Percentiles rank a stretch among this genome's conserved stretches.
These are phyloP conservation scores for Termitomyces sp. DNA, from an alignment of 768 basidiomycete genomes.

Conservation along the genomic window DNA sequence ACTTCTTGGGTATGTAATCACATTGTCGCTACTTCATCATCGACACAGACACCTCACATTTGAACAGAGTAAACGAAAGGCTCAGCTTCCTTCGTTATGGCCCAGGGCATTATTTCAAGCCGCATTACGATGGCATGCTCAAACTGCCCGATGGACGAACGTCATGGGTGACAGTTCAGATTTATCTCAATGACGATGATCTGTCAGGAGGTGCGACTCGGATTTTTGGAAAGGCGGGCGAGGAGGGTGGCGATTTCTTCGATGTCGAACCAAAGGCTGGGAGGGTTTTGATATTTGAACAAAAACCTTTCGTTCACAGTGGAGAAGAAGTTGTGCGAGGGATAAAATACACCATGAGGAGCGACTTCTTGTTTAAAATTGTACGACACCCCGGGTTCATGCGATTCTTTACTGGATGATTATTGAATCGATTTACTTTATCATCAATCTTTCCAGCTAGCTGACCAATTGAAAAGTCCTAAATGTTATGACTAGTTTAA, in stretches of 20 bases:
- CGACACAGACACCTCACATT: neutral
- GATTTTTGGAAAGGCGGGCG: constrained; percentile 20
- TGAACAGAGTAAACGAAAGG: constrained; percentile 33
- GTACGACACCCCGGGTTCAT: no score
- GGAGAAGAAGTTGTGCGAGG: constrained; percentile 42
- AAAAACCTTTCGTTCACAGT: constrained; percentile 32
- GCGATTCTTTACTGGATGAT: no score
- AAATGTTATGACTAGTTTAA: no score
- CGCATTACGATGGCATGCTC: constrained; percentile 32
- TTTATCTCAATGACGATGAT: constrained; percentile 36
- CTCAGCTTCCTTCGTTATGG: constrained; percentile 40
- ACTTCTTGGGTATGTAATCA: constrained; percentile 22
- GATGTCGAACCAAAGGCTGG: constrained; percentile 39
- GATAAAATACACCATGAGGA: no score
- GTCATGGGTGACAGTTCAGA: constrained; percentile 35
- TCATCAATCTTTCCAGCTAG: no score
- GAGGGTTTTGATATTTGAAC: constrained; percentile 40
- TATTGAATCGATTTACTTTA: no score
- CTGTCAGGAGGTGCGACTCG: constrained; percentile 36
- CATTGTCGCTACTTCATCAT: neutral
- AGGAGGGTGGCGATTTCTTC: constrained; percentile 18
- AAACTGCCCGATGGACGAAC: constrained; percentile 30
- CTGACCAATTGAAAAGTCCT: no score
- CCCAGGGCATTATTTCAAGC: constrained; percentile 34
- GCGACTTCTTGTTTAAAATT: no score